Base-by-base conservation (phyloP, 106 monocot genomes). In the Chionographis japonica region DNA sequence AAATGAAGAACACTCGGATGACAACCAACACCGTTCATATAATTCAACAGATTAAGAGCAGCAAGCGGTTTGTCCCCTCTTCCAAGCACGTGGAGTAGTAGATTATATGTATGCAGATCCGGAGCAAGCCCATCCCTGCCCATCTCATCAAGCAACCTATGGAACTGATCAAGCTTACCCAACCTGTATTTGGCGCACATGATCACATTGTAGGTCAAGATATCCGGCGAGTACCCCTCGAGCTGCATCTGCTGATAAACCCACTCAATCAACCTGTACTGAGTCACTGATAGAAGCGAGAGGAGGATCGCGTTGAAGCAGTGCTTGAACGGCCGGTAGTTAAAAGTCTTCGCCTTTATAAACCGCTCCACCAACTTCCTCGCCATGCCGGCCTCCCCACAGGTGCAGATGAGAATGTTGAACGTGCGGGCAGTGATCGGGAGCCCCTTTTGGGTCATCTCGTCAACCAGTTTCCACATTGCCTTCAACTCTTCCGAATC, bases 41-140 rank as follows among this genome's bases (percentile, higher is more conserved):
- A 85, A 39, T 92, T 83, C 75, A 97, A 65, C 20, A 97, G 55
- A 49, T 92, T 83, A 10, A 86, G 74, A 19, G 97, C 97, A 12
- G 89, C 86, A n/a, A 85, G 76, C 3, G 92, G 92, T 20, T 97
- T 97, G 62, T 89, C 92, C 6, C 85, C 89, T 68, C 85, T 92
- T 0, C 97, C 92, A 71, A 97, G 86, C 13, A 87, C 89, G 73
- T 97, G 92, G 15, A 97, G 84, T 37, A 97, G 54, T 10, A 97
- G 52, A 65, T 92, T 97, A 62, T 86, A 97, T 0, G 97, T 97
- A 61, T 92, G 83, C 0, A 92, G 58, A 69, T 97, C 97, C 0
- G 89, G 92, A 12, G 69, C 75, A 41, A 85, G 65, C 42, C 84
- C 92, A 20, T 80, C 81, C 65, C 58, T 72, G 3, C 72, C 79